These are phyloP conservation scores for Mycena alexandri DNA, from an alignment of 768 basidiomycete species.

Conservation along the genomic window DNA sequence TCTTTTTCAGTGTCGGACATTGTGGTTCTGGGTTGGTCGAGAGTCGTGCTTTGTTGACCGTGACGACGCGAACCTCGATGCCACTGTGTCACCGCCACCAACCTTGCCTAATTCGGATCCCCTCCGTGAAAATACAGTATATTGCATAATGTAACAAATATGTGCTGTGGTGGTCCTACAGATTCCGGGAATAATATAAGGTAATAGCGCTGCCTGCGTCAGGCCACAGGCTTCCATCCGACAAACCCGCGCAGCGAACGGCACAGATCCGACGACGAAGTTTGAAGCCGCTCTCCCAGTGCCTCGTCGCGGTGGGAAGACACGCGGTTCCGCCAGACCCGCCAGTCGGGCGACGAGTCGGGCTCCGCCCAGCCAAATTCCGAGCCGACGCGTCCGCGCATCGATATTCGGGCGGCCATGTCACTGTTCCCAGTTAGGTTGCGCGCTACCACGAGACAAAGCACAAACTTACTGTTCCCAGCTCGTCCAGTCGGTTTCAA, in stretches of 20 bases:
- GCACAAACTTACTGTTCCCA: constrained; percentile 72
- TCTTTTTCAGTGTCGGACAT: constrained; percentile 75
- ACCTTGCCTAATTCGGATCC: constrained; percentile 6
- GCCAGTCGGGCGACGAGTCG: constrained; percentile 62
- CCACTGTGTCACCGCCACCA: constrained; percentile 1
- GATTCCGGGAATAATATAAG: constrained; percentile 27
- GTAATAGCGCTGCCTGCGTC: neutral
- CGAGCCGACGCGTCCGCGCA: constrained; percentile 63
- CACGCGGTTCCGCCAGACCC: constrained; percentile 59
- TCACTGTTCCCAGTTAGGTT: constrained; percentile 59
- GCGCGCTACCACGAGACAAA: constrained; percentile 14
- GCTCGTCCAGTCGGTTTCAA: constrained; percentile 74
- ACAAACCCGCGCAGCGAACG: constrained; percentile 70
- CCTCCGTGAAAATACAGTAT: constrained; percentile 24
- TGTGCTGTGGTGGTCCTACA: constrained; percentile 32
- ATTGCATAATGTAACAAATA: constrained; percentile 26
- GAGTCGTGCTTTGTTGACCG: constrained; percentile 1
- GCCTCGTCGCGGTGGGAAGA: constrained; percentile 42
- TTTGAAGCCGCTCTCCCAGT: constrained; percentile 18
- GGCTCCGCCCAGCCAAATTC: constrained; percentile 68
- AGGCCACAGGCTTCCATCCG: constrained; percentile 55
- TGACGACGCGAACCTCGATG: constrained; percentile 18
- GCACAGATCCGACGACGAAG: constrained; percentile 49
- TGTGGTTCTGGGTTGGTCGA: neutral
- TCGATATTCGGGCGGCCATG: constrained; percentile 78